Base-by-base conservation (phyloP, 176 grass and related monocot genomes). In the Eremochloa ophiuroides region DNA sequence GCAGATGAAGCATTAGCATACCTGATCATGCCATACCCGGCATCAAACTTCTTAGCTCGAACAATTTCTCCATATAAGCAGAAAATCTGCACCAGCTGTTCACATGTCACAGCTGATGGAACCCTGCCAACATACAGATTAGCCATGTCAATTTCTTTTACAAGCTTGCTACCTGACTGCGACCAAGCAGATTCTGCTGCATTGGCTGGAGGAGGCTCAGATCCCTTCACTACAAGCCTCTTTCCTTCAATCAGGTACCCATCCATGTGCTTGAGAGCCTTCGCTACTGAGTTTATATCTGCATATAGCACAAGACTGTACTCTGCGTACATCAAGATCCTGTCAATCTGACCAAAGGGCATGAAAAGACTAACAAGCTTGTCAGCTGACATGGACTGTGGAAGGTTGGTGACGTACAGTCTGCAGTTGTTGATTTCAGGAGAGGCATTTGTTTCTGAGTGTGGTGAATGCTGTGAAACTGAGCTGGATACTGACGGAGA, bases 11-110 rank as follows among this genome's bases (percentile, higher is more conserved):
- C 43, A 70, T 91, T 48, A 23, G 29, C 27, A 62, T 87, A 93
- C 63, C 88, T 91, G 71, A 97, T 75, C 69, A 97, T 73, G n/a
- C 78, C 94, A 86, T 87, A 91, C 33, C 84, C 84, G 40, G 33
- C 46, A 38, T 87, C 74, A 71, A 82, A 88, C 44, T 79, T 71
- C 29, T 63, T 85, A 46, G 73, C 70, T 74, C 89, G 89, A 80
- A 93, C 78, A 63, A 97, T 87, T 44, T 81, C 46, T 47, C 94
- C 94, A 62, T 89, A 91, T 31, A 84, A 81, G 30, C 75, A 26
- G 60, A 97, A 97, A 71, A 97, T 86, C 40, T 85, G 78, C 17
- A 85, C 66, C 20, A 97, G 80, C 34, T 82, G 80, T 83, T 91
- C 46, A 17, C 34, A 14, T 6, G 89, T 85, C 23, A 97, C 14